Conservation (phyloP, 805 yeast genomes). For the Starmerella tilneyi region DNA sequence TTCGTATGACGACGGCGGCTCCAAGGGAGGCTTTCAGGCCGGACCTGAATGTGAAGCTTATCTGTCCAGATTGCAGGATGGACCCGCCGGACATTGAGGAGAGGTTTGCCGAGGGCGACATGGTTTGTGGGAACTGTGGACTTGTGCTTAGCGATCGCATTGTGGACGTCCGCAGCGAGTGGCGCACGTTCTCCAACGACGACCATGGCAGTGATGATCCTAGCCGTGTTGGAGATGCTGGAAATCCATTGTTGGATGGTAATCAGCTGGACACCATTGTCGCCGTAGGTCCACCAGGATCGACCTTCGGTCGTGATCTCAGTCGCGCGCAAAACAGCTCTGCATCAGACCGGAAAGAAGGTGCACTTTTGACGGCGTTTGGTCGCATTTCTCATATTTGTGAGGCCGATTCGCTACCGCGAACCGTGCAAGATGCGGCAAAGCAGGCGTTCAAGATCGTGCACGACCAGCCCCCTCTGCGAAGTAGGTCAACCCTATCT, state of each 20-base stretch:
- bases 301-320: conserved; percentile 78
- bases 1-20: conserved; percentile 8
- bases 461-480: conserved; percentile 70
- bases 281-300: conserved; percentile 74
- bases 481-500: conserved; percentile 86
- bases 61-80: conserved; percentile 93
- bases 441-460: conserved; percentile 91
- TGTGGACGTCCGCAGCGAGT: conserved; percentile 91
- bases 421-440: conserved; percentile 93
- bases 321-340: conserved; percentile 82
- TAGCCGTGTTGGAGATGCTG: conserved; percentile 97
- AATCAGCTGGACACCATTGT: conserved; percentile 89
- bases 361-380: conserved; percentile 78
- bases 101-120: conserved; percentile 93
- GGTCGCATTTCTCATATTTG: conserved; percentile 90
- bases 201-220: conserved; percentile 98
- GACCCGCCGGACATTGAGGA: conserved; percentile 93
- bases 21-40: conserved; percentile 24
- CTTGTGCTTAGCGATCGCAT: conserved; percentile 82
- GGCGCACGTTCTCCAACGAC: conserved; percentile 97
- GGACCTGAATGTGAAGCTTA: conserved; percentile 70
- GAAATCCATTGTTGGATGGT: conserved; percentile 82
- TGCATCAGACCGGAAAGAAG: conserved; percentile 76
- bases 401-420: conserved; percentile 90
- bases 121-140: conserved; percentile 97